A percentile compares a stretch with the other conserved stretches of the same genome.
These are phyloP conservation scores for Penicillium sp. DNA, from an alignment of 2,329 filamentous ascomycete genomes.

Conservation along the genomic window DNA sequence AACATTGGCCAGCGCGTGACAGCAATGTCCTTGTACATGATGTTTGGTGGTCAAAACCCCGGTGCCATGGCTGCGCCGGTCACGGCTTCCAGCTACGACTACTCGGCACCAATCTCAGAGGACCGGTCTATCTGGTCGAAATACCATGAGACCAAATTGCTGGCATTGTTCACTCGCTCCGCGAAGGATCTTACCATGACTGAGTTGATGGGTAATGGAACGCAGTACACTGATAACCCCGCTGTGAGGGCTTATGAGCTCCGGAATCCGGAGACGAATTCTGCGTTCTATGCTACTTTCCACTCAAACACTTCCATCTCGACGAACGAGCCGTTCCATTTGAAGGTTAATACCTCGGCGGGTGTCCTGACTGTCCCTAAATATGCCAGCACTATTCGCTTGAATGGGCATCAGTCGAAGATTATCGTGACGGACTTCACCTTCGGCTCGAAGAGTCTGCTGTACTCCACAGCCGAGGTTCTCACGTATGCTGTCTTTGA, in stretches of 20 bases:
- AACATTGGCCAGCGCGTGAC: conserved; percentile 59
- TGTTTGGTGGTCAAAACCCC: conserved; percentile 65
- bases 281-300: conserved; percentile 58
- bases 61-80: conserved; percentile 57
- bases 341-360: conserved; percentile 55
- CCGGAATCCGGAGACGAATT: conserved; percentile 56
- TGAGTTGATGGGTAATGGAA: conserved; percentile 49
- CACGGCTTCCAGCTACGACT: conserved; percentile 62
- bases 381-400: conserved; percentile 46
- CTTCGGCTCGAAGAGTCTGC: conserved; percentile 50
- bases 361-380: conserved; percentile 56
- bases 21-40: conserved; percentile 62
- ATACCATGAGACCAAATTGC: conserved; percentile 61
- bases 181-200: conserved; percentile 57
- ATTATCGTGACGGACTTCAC: conserved; percentile 60
- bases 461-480: conserved; percentile 57
- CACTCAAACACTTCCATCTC: conserved; percentile 54
- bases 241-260: conserved; percentile 55
- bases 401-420: conserved; percentile 62
- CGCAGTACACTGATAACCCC: conserved; percentile 50
- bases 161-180: conserved; percentile 58
- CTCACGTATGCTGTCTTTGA: conserved; percentile 52
- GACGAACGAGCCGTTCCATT: conserved; percentile 52
- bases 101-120: conserved; percentile 60
- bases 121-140: conserved; percentile 57